phyloP scores from a whole-genome alignment of 768 basidiomycete genomes.

The Leccinum fibrillosum region DNA sequence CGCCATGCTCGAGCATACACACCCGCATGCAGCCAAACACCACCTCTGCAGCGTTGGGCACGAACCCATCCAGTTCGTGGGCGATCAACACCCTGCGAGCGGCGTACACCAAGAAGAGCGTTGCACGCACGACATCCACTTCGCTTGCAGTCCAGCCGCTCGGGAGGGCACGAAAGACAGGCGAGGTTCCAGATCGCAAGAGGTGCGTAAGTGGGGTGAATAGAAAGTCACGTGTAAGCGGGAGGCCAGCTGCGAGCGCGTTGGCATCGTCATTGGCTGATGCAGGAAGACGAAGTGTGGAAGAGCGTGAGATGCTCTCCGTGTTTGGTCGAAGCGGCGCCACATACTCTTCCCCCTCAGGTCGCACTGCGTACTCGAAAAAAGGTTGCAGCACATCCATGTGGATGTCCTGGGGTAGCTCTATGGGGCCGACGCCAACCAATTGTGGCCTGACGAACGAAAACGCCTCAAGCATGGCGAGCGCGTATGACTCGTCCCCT shows the following conservation, averaged over 20 bases:
- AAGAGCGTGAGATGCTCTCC: constrained; percentile 51
- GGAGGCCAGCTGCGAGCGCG: constrained; percentile 36
- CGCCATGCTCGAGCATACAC: constrained; percentile 91
- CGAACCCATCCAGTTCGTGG: constrained; percentile 40
- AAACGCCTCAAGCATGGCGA: constrained; percentile 34
- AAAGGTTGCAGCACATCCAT: constrained; percentile 46
- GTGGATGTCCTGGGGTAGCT: constrained; percentile 26
- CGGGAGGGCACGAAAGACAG: constrained; percentile 68
- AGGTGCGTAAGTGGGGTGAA: constrained; percentile 72
- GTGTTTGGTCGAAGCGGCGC: constrained; percentile 51
- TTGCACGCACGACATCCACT: constrained; percentile 67
- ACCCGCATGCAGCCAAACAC: constrained; percentile 87
- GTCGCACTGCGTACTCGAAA: constrained; percentile 45
- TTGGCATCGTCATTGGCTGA: background rate
- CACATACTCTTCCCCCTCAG: constrained; percentile 40
- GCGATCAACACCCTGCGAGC: constrained; percentile 43
- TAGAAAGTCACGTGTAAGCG: constrained; percentile 61
- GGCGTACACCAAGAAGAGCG: constrained; percentile 58
- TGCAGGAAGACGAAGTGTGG: constrained; percentile 47
- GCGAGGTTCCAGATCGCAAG: constrained; percentile 69
- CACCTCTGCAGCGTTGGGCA: constrained; percentile 27
- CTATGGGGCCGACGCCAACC: constrained; percentile 21
- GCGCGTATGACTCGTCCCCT: constrained; percentile 68
- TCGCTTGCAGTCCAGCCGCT: constrained; percentile 76
- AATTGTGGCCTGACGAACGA: constrained; percentile 18